phyloP scores from a whole-genome alignment of 2,329 filamentous ascomycete genomes.

The Neonectria ditissima region DNA sequence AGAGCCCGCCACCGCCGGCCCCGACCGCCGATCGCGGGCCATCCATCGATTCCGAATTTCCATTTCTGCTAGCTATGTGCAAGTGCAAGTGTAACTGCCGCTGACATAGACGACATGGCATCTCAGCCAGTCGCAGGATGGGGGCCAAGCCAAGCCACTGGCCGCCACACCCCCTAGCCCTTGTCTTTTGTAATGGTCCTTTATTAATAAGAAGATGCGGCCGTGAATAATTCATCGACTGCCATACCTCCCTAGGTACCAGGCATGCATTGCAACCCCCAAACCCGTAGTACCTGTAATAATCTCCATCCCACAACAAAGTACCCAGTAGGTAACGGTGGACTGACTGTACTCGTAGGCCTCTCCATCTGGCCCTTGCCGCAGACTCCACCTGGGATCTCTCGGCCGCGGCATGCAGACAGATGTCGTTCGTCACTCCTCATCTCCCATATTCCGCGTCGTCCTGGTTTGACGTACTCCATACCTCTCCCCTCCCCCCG shows the following conservation, averaged over 20 bases:
- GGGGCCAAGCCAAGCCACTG: neutral
- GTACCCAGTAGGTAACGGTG: neutral
- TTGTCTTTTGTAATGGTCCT: neutral
- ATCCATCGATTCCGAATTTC: too few relatives aligned
- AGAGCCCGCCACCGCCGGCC: too few relatives aligned
- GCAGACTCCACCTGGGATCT: neutral
- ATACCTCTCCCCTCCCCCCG: neutral
- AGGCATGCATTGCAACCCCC: too few relatives aligned
- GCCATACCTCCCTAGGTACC: too few relatives aligned
- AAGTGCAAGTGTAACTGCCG: too few relatives aligned
- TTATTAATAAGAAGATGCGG: too few relatives aligned
- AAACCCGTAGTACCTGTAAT: too few relatives aligned
- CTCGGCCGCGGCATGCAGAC: neutral
- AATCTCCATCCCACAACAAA: neutral
- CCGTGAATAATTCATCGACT: too few relatives aligned
- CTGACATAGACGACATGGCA: too few relatives aligned
- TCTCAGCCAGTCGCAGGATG: too few relatives aligned
- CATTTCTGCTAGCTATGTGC: too few relatives aligned
- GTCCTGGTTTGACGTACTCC: neutral
- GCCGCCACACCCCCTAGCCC: neutral
- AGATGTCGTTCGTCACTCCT: neutral
- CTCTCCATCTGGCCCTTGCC: neutral
- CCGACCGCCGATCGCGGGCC: too few relatives aligned
- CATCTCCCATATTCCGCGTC: constrained; percentile 5
- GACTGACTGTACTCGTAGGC: neutral